A percentile compares a stretch with the other conserved stretches of the same genome.
These are phyloP conservation scores for Suillus bovinus DNA, from an alignment of 768 basidiomycete species.

Conservation along the genomic window DNA sequence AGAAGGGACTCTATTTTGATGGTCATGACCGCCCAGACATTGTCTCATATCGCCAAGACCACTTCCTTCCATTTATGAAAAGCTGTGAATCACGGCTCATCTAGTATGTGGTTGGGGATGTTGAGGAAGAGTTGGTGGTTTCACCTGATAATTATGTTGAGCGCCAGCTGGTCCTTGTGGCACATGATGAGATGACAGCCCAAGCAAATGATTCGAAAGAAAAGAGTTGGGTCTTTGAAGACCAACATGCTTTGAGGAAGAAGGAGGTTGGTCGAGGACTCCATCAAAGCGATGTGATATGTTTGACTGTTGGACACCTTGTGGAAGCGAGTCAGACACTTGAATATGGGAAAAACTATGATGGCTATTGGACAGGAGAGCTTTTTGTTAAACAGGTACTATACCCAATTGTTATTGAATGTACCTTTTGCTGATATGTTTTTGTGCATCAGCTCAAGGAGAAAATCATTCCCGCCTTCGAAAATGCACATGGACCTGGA, in stretches of 20 bases:
- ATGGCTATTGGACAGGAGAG: slow-evolving; percentile 41
- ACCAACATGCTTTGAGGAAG: slow-evolving; percentile 36
- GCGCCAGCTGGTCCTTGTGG: slow-evolving; percentile 18
- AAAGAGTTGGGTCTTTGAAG: slow-evolving; percentile 37
- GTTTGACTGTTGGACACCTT: slow-evolving; percentile 33
- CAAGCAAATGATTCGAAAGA: slow-evolving; percentile 39
- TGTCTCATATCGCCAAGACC: too few relatives aligned
- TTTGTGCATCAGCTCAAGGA: slow-evolving; percentile 12
- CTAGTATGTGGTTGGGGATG: slow-evolving; percentile 16
- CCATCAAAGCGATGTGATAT: slow-evolving; percentile 40
- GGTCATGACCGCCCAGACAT: slow-evolving; percentile 30
- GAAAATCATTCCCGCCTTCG: slow-evolving; percentile 18
- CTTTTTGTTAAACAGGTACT: slow-evolving; percentile 34
- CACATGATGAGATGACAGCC: slow-evolving; percentile 42
- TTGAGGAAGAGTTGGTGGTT: slow-evolving; percentile 9
- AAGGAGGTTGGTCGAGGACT: slow-evolving; percentile 40
- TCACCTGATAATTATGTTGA: slow-evolving; percentile 20
- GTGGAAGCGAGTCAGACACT: slow-evolving; percentile 33
- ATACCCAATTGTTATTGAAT: background rate
- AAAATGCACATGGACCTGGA: slow-evolving; percentile 12
- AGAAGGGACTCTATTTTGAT: slow-evolving; percentile 39
- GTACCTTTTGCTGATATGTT: slow-evolving; percentile 5
- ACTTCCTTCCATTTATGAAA: too few relatives aligned
- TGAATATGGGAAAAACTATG: slow-evolving; percentile 46
- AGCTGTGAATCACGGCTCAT: background rate